phyloP scores from a whole-genome alignment of 345 rosid genomes.

The Citrus unshiu region DNA sequence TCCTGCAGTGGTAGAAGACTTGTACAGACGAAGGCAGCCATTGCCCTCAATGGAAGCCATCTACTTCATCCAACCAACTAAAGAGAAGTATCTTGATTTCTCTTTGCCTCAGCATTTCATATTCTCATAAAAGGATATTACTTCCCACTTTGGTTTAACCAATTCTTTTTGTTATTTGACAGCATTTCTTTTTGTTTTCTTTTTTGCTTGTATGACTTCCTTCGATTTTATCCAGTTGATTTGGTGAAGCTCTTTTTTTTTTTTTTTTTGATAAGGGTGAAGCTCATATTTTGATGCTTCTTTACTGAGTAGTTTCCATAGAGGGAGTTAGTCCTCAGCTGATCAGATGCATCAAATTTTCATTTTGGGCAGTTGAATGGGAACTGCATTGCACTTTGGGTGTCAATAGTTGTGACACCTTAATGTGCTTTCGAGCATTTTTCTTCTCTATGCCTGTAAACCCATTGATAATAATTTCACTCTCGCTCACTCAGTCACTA shows the following conservation, averaged over 20 bases:
- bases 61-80: conserved; percentile 93
- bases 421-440: background rate
- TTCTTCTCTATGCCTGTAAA: background rate
- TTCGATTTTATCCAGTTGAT: background rate
- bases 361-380: conserved; percentile 1
- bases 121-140: background rate
- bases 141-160: background rate
- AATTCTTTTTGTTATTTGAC: background rate
- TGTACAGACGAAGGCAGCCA: conserved; percentile 84
- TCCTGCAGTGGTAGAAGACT: conserved; percentile 91
- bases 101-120: background rate
- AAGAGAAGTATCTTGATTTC: conserved; percentile 73
- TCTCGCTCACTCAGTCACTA: background rate
- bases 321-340: background rate
- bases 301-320: background rate
- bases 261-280: background rate
- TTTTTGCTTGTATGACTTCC: background rate
- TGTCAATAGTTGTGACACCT: background rate
- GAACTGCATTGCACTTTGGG: background rate
- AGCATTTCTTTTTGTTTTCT: background rate
- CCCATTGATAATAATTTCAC: background rate
- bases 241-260: background rate
- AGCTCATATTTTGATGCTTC: background rate
- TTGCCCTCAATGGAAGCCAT: conserved; percentile 95
- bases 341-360: background rate